Base-by-base conservation (phyloP, 352 stramenopile genomes). In the Globisporangium apiculatum region DNA sequence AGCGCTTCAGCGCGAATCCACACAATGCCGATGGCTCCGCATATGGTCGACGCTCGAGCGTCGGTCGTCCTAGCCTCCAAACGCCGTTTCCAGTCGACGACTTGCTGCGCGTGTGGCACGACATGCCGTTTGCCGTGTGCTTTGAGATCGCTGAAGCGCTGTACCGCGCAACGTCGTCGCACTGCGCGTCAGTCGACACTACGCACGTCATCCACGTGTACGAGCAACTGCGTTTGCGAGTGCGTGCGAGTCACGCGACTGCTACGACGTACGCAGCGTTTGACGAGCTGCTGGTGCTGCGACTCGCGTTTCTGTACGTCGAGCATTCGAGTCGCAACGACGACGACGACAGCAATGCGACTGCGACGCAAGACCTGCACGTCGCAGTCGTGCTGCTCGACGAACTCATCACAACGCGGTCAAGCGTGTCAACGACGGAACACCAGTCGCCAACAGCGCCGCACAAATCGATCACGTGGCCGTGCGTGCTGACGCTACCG, bases 121-220 rank as follows among this genome's bases (percentile, higher is more conserved):
- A 69, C 17, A 74, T 89, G n/a, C 76, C 79, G 0, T 84, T 89
- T 40, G 46, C 65, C 14, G 31, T 87, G 5, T 83, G 73, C 49
- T 87, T 85, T 45, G 76, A 89, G 50, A 74, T 89, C 31, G 72
- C 73, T 2, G 76, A 89, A 58, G 69, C 73, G 10, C 57, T 85
- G 2, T 87, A 89, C 37, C 79, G 75, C 0, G 57, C 55, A 10
- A 58, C 64, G 5, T 40, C 15, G 3, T 55, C 60, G 31, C 40
- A 42, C 14, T 12, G 52, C 61, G 40, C 61, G 54, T 18, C 37
- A 3, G 41, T 17, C 11, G 12, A n/a, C 4, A 40, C 31, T 3
- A 17, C 17, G 7, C 42, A 38, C 14, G 47, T 73, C 2, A 71
- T 86, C 10, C 73, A 86, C 36, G 61, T 80, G 24, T 79, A 82